Conservation (phyloP, 2,329 filamentous ascomycete genomes). For the Harringtonia lauricola region DNA sequence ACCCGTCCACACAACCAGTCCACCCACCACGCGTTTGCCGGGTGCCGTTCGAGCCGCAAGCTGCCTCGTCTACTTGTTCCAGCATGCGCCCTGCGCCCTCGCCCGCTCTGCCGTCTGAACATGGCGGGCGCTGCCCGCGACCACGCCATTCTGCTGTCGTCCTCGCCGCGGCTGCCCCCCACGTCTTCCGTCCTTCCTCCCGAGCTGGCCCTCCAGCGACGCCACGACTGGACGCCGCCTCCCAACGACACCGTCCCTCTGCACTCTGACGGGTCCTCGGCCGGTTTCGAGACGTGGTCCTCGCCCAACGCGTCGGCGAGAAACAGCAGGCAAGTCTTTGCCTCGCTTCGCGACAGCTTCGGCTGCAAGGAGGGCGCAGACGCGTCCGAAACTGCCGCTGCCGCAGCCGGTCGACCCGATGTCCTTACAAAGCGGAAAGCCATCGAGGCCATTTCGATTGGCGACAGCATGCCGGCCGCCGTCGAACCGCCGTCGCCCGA, state of each 20-base stretch:
- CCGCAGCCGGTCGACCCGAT: slow-evolving; percentile 3
- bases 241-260: slow-evolving; percentile 7
- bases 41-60: too few relatives aligned
- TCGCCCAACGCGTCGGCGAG: slow-evolving; percentile 3
- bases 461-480: background rate
- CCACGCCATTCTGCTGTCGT: too few relatives aligned
- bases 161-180: too few relatives aligned
- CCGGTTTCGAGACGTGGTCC: slow-evolving; percentile 17
- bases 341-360: slow-evolving; percentile 26
- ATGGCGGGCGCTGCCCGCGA: too few relatives aligned
- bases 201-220: slow-evolving; percentile 42
- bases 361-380: slow-evolving; percentile 3
- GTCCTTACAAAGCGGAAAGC: slow-evolving; percentile 44
- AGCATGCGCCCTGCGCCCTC: too few relatives aligned
- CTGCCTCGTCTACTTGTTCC: too few relatives aligned
- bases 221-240: slow-evolving; percentile 59
- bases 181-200: slow-evolving; percentile 9
- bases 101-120: too few relatives aligned
- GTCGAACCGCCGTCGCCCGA: slow-evolving; percentile 11
- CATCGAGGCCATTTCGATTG: slow-evolving; percentile 35
- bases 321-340: slow-evolving; percentile 25
- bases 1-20: too few relatives aligned
- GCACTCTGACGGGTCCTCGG: slow-evolving; percentile 20
- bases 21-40: too few relatives aligned
- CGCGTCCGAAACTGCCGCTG: background rate